Evolutionary conservation across 495 filamentous ascomycete genomes (phyloP), one percentile per base, ranked within the genome.

Genomic region (Baudoinia panamericana): DNA sequence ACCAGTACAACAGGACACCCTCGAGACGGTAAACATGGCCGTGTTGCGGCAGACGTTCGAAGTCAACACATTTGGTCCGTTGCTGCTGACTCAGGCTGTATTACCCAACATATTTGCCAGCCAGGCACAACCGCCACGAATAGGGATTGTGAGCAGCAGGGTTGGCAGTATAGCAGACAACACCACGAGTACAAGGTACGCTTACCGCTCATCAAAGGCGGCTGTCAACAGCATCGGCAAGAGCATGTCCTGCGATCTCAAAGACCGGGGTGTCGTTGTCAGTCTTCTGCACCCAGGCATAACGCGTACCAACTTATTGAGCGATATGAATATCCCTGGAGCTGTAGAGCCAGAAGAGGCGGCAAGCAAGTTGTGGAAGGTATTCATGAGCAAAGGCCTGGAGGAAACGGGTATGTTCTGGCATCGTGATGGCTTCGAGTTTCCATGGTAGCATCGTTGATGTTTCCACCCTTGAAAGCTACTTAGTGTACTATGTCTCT

Each of bases 121-220:
- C 8, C 34, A 11, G 33, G 23, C 31, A 1, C 18, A 15, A 19
- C 23, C 23, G 1, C 42, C 47, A 1, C 21, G 45, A 11, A 39
- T 62, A 10, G 54, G 60, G 13, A 45, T 63, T 12, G 51, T 66
- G 39, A 58, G 57, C 10, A 62, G 58, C 3, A 60, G 64, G 15
- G 60, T 64, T 16, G 63, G 63, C 25, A 54, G 48, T 19, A 56
- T 67, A 4, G 46, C 51, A 1, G 55, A 57, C 45, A 87, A 88
- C 46, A 44, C 48, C 9, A 63, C 67, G 0, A 82, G 82, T 2
- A 83, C 80, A 0, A 83, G 75, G 71, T 90, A 84, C 55, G 71
- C 69, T 3, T 90, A 90, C 54, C 75, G 82, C 2, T 71, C 76
- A 8, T 72, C 66, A 21, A 92, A 90, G 55, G 72, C 81, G 1